phyloP scores from a whole-genome alignment of 306 rosid species.

The Canavalia gladiata region DNA sequence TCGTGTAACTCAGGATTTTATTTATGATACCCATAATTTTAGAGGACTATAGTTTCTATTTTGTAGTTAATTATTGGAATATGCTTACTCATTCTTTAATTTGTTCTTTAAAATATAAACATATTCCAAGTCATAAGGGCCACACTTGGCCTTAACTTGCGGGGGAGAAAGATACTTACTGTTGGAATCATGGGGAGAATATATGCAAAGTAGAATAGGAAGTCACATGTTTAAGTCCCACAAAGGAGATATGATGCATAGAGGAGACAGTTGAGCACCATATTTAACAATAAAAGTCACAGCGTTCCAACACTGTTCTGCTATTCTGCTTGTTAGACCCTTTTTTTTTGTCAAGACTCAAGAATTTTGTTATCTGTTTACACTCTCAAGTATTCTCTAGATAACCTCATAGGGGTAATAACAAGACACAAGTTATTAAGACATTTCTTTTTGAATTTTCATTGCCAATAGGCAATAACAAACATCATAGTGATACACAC shows the following conservation, averaged over 20 bases:
- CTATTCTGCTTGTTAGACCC: background rate
- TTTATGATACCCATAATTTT: background rate
- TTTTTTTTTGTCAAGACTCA: background rate
- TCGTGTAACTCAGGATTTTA: conserved; percentile 31
- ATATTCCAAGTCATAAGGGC: background rate
- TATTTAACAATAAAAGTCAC: conserved; percentile 8
- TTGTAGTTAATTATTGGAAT: conserved; percentile 24
- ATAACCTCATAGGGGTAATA: too few species aligned
- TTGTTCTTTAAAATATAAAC: conserved; percentile 15
- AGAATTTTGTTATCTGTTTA: conserved; percentile 1
- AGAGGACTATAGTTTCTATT: conserved; percentile 30
- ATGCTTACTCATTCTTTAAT: background rate
- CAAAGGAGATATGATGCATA: conserved; percentile 1
- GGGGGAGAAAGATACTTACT: conserved; percentile 38
- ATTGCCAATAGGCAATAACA: too few species aligned
- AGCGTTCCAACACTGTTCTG: conserved; percentile 34
- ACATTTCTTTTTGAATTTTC: background rate
- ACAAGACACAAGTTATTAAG: background rate
- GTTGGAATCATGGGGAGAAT: conserved; percentile 51
- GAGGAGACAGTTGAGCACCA: conserved; percentile 41
- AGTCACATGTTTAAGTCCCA: conserved; percentile 45
- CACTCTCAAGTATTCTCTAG: conserved; percentile 8
- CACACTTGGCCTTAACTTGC: conserved; percentile 26
- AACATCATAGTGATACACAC: conserved; percentile 26
- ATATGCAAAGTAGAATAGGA: conserved; percentile 58